Evolutionary conservation across 2,329 filamentous ascomycete genomes (phyloP).

Genomic region (Xylariaceae sp.): DNA sequence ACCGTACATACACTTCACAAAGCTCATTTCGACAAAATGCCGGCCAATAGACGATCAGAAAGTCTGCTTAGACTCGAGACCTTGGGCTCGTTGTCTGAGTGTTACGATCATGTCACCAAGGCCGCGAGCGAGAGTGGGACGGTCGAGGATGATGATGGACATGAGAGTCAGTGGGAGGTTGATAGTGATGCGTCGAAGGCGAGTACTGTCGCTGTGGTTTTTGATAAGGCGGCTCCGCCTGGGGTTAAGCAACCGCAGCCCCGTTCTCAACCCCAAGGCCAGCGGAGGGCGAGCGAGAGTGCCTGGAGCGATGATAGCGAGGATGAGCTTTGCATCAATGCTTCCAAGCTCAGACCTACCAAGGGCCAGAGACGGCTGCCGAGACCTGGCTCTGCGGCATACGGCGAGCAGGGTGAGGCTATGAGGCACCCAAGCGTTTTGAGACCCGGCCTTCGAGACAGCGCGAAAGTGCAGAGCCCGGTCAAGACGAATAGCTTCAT

Average conservation of each 20-base stretch:
- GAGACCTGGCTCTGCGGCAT: no score
- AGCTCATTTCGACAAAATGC: neutral
- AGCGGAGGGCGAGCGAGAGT: neutral
- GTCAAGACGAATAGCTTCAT: neutral
- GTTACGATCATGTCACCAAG: conserved; percentile 13
- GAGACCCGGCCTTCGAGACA: neutral
- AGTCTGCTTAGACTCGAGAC: conserved; percentile 15
- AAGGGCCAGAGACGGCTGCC: neutral
- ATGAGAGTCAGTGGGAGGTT: conserved; percentile 1
- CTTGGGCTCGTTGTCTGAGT: conserved; percentile 14
- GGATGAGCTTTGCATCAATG: neutral
- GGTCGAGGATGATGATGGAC: neutral
- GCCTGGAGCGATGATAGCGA: neutral
- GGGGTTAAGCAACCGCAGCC: neutral
- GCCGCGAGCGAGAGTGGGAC: neutral
- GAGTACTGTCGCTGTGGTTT: conserved; percentile 10
- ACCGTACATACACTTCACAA: no score
- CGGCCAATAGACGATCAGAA: conserved; percentile 5
- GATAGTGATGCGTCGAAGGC: conserved; percentile 4
- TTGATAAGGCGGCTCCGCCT: conserved; percentile 9
- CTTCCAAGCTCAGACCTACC: conserved; percentile 2
- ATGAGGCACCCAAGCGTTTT: neutral
- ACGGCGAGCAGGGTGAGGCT: neutral
- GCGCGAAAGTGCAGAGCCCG: neutral
- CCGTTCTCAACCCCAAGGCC: no score